phyloP scores from a whole-genome alignment of 1,139 yeast species.

The Yamadazyma epiphylla region DNA sequence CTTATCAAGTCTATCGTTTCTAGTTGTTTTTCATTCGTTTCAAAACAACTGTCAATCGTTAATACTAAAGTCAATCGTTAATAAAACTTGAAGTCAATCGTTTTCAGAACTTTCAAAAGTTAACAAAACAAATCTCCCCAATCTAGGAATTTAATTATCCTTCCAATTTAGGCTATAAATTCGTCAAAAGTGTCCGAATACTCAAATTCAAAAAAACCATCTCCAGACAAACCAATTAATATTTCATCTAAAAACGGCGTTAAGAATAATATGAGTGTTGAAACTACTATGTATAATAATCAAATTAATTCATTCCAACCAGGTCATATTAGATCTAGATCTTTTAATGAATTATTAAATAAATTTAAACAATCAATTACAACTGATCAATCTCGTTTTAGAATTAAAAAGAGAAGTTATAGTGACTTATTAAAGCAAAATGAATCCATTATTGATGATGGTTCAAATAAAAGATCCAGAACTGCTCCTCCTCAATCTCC shows the following conservation, averaged over 20 bases:
- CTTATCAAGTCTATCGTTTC: no score
- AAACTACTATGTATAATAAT: constrained; percentile 27
- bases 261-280: constrained; percentile 16
- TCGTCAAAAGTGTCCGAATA: not conserved
- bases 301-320: constrained; percentile 25
- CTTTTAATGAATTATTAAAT: constrained; percentile 27
- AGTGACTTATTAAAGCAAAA: constrained; percentile 12
- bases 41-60: no score
- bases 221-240: not conserved
- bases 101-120: no score
- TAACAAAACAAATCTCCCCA: no score
- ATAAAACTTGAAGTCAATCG: no score
- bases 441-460: constrained; percentile 4
- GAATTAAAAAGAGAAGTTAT: constrained; percentile 13
- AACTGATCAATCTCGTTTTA: constrained; percentile 11
- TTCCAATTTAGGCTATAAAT: no score
- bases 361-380: constrained; percentile 21
- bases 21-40: no score
- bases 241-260: not conserved
- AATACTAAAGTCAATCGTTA: no score
- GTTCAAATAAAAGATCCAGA: constrained; percentile 34
- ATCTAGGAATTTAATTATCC: no score
- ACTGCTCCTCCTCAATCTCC: constrained; percentile 46
- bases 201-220: not conserved
- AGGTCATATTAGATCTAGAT: constrained; percentile 29